Base-by-base conservation (phyloP, 2,329 filamentous ascomycete species). In the Trichoderma sp. region DNA sequence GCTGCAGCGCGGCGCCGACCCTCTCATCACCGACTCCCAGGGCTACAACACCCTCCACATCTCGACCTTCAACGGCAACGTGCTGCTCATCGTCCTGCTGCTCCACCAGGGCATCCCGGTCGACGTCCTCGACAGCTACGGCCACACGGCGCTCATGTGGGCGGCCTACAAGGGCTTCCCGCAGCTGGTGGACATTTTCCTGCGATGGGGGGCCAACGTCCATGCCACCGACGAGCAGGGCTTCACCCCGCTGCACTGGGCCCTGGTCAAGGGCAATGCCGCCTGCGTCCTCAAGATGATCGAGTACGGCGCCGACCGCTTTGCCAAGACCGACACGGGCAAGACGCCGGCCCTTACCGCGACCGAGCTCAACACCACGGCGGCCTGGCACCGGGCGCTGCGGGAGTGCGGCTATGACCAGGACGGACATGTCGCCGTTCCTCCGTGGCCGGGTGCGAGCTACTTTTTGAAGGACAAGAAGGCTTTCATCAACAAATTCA, bases 31-130 rank as follows among this genome's bases (percentile, higher is more conserved):
- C 77, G 96, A 99, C 78, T 90, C 93, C 61, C 94, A 98, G 83
- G 96, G 96, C 76, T 99, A 98, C 85, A 99, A 99, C 79, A 96
- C 97, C 64, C 87, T 99, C 29, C 96, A 99, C 79, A 93, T 97
- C 71, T 96, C 95, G 57, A 98, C 95, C 0, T 96, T 99, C 77
- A 96, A 98, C 79, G 96, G 96, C 73, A 98, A 97, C 79, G 92
- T 96, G 24, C 91, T 96, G 73, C 87, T 98, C 70, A 87, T 99
- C 33, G 89, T 94, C 61, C 87, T 99, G 1, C 88, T 99, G 8
- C 87, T 99, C 29, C 96, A 99, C 81, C 94, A 97, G 77, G 94
- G 96, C 77, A 96, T 99, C 70, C 93, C 94, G 19, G 93, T 99
- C 71, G 96, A 99, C 78, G 92, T 96, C 6, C 86, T 91, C 65